Evolutionary conservation across 345 rosid species (phyloP), one percentile per base, ranked within the genome.

Genomic region (Pugionium dolabratum): DNA sequence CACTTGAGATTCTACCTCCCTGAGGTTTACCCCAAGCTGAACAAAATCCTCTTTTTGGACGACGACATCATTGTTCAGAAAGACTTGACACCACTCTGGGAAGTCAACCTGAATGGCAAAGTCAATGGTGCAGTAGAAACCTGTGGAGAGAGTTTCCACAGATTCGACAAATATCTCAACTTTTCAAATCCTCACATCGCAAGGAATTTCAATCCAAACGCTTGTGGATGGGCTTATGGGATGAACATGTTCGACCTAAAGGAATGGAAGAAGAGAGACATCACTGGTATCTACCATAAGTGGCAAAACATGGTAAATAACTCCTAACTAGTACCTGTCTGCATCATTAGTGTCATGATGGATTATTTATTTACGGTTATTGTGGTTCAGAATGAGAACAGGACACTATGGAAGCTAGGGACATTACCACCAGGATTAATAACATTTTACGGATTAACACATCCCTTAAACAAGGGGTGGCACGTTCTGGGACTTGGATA

Each of bases 221-320:
- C 99, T 70, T 94, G 99, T 80, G 99, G 99, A 64, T 94, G 99
- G 99, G 97, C 99, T 7, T 94, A 90, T 60, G 99, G 99, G 60
- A 94, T 94, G 99, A 94, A 94, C 59, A 62, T 94, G 30, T 90
- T 94, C 74, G 97, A 94, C 79, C 79, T 94, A 79, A 79, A 79
- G 26, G 83, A 90, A 74, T 94, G 99, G 99, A 88, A 71, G 78
- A 76, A 84, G 78, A 95, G 90, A 75, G 85, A 84, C 76, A 88
- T 94, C 79, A 94, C 99, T 2, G 84, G 80, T 40, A 84, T 88
- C 51, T 94, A 94, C 75, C 99, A 94, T 75, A 58, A 74, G 66
- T 94, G 99, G 99, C 99, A 90, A 84, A 79, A 81, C 70, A 87
- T 94, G 89, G 99, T 94, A 82, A 58, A 83, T 52, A 66, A 18